Evolutionary conservation across 305 asterid species (phyloP), one percentile per base, ranked within the genome.

Genomic region (Fraxinus sp.): DNA sequence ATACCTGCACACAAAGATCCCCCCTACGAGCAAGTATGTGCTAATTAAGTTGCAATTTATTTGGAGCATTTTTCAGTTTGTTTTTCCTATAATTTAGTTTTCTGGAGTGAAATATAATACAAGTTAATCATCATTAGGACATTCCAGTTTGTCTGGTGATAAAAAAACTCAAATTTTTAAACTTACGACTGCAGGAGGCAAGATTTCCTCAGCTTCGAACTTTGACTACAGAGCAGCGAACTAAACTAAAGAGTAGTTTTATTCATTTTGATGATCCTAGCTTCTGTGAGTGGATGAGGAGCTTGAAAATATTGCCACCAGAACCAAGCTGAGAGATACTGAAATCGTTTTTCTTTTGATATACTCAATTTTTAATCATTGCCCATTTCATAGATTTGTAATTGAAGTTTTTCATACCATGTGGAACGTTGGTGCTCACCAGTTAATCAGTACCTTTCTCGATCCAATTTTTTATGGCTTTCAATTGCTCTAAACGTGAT

Each of bases 1-100:
- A 93, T 95, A 85, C 97, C 97, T 49, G 99, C 97, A 35, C 99
- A 94, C 81, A 93, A 92, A 87, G 99, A 95, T 78, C 99, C 99
- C 74, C 96, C 98, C 5, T 95, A 95, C 32, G 99, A 95, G 82
- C 98, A 95, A 91, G 98, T 92, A 84, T 64, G 49, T 80, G 78
- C 78, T 82, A 44, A 66, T 76, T 13, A 46, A 13, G 9, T 72
- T 76, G 80, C 72, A 77, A 74, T 57, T 80, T 72, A 81, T 68
- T 22, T 49, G 22, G 1, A 44, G 14, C 39, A 57, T 16, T 26
- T 46, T 78, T 75, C 32, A 22, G 14, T 79, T 37, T 76, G 57
- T 30, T 36, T 78, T 77, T 72, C 62, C 59, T 70, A 26, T 59
- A 4, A 52, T 52, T 18, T 10, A 5, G 8, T 82, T 30, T 44